These are phyloP conservation scores for Arthroderma sp. DNA, from an alignment of 2,329 filamentous ascomycete genomes.

Conservation along the genomic window DNA sequence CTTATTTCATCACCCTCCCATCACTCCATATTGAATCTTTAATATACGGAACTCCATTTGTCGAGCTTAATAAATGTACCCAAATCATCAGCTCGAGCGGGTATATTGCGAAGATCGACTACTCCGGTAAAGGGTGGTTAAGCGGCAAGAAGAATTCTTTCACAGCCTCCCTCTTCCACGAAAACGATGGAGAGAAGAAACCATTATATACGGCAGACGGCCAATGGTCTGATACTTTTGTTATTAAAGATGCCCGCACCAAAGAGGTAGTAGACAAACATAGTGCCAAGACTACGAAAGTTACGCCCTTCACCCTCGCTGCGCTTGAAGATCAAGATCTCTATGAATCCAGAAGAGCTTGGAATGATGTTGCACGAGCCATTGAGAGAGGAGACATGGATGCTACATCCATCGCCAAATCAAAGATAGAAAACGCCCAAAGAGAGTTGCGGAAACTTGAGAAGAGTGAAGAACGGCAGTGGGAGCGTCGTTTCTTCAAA, in stretches of 20 bases:
- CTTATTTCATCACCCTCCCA: slow-evolving; percentile 83
- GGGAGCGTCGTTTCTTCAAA: slow-evolving; percentile 75
- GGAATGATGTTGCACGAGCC: slow-evolving; percentile 69
- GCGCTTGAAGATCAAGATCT: slow-evolving; percentile 69
- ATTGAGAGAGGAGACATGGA: slow-evolving; percentile 79
- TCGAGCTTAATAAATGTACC: slow-evolving; percentile 75
- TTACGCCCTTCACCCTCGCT: slow-evolving; percentile 57
- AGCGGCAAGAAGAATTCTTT: slow-evolving; percentile 93
- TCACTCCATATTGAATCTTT: slow-evolving; percentile 87
- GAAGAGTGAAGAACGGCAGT: slow-evolving; percentile 57
- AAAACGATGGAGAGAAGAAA: slow-evolving; percentile 51
- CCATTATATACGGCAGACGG: slow-evolving; percentile 68
- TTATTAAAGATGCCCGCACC: slow-evolving; percentile 54
- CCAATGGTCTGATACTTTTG: slow-evolving; percentile 78
- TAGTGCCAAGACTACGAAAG: slow-evolving; percentile 43
- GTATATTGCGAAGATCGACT: slow-evolving; percentile 81
- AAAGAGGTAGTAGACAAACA: slow-evolving; percentile 44
- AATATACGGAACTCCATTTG: slow-evolving; percentile 60
- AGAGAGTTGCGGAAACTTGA: slow-evolving; percentile 63
- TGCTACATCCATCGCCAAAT: slow-evolving; percentile 62
- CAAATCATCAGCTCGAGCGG: slow-evolving; percentile 79
- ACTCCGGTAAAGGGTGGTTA: slow-evolving; percentile 86
- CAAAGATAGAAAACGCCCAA: slow-evolving; percentile 80
- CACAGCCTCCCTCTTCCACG: slow-evolving; percentile 59
- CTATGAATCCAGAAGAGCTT: slow-evolving; percentile 76